These are phyloP conservation scores for Colletotrichum chrysophilum DNA, from an alignment of 2,329 filamentous ascomycete genomes.

Conservation along the genomic window DNA sequence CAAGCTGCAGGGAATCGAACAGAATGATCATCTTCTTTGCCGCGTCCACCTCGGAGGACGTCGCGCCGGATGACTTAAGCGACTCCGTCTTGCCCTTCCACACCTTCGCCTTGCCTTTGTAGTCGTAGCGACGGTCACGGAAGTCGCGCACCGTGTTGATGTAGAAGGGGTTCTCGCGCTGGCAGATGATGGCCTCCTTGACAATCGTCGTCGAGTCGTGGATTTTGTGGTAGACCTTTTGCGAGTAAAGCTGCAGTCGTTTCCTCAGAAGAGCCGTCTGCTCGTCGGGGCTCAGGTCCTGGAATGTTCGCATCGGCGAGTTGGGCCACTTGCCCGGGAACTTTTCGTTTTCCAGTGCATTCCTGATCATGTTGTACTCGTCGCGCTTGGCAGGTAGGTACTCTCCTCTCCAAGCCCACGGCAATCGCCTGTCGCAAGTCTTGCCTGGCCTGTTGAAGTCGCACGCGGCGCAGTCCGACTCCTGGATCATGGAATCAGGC, in stretches of 20 bases:
- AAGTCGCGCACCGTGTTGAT: conserved; percentile 96
- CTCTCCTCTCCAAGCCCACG: conserved; percentile 98
- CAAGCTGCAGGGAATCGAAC: conserved; percentile 93
- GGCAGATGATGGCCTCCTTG: conserved; percentile 96
- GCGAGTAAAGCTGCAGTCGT: conserved; percentile 88
- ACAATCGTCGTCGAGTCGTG: conserved; percentile 93
- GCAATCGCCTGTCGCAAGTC: conserved; percentile 91
- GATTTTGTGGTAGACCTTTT: conserved; percentile 99
- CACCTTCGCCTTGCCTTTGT: conserved; percentile 96
- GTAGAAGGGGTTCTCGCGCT: conserved; percentile 97
- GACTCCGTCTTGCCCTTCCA: conserved; percentile 97
- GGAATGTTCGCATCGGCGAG: conserved; percentile 74
- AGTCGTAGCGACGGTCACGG: conserved; percentile 96
- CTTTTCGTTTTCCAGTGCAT: conserved; percentile 87
- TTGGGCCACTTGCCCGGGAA: conserved; percentile 84
- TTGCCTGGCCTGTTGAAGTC: conserved; percentile 98
- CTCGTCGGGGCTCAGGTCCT: conserved; percentile 82
- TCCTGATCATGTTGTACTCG: conserved; percentile 98
- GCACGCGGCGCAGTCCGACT: conserved; percentile 94
- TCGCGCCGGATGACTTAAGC: conserved; percentile 82
- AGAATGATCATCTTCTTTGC: conserved; percentile 99
- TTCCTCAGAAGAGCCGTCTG: conserved; percentile 84
- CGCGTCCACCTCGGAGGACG: conserved; percentile 79
- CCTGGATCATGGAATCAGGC: conserved; percentile 98
- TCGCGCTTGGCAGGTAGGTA: conserved; percentile 95